Evolutionary conservation across 106 monocot genomes (phyloP).

Genomic region (Gastrodia elata): DNA sequence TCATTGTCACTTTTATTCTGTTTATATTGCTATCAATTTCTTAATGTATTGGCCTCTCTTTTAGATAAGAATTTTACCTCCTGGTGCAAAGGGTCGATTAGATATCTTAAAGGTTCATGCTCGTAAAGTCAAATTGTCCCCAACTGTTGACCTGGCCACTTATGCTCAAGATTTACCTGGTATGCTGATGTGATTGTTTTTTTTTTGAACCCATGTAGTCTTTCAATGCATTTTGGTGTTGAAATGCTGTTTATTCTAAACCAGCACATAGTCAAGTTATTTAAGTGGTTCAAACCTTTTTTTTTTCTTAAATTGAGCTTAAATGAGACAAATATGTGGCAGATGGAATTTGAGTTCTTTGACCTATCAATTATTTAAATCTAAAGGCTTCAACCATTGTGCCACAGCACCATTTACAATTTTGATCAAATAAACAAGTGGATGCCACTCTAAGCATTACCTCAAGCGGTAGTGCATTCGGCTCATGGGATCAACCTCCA

Average conservation of each 20-base stretch:
- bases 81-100: constrained; percentile 59
- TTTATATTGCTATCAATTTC: not conserved
- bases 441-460: not conserved
- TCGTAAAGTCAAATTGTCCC: constrained; percentile 75
- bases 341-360: too few species aligned
- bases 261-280: not conserved
- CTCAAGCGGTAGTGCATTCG: not conserved
- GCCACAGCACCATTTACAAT: too few species aligned
- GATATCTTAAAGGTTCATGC: constrained; percentile 88
- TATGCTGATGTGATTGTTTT: constrained; percentile 6
- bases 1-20: not conserved
- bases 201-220: not conserved
- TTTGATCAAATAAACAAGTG: not conserved
- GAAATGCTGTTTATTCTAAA: not conserved
- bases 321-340: too few species aligned
- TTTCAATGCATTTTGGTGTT: not conserved
- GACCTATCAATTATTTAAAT: too few species aligned
- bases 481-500: not conserved
- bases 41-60: constrained; percentile 4
- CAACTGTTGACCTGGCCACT: constrained; percentile 57
- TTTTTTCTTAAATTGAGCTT: too few species aligned
- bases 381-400: too few species aligned
- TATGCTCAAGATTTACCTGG: constrained; percentile 90
- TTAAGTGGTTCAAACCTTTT: not conserved
- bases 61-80: constrained; percentile 77